Evolutionary conservation across 129 eudicot genomes (phyloP).

Genomic region (Dittrichia graveolens): DNA sequence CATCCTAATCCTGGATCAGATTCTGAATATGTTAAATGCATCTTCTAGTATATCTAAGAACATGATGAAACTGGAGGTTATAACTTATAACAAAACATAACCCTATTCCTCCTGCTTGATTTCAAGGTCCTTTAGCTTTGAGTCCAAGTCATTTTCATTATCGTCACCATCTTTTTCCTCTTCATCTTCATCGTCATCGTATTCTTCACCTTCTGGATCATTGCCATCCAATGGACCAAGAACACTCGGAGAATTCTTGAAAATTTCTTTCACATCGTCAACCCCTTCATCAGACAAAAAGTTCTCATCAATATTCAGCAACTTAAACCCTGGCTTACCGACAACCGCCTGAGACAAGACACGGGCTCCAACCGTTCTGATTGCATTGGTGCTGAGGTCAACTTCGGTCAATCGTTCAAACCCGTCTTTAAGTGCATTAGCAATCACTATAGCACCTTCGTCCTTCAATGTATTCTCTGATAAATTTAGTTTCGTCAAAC

Average conservation of each 20-base stretch:
- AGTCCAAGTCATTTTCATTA: conserved; percentile 53
- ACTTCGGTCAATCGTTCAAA: conserved; percentile 59
- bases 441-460: conserved; percentile 65
- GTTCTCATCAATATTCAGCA: conserved; percentile 68
- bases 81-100: neutral
- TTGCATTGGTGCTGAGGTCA: conserved; percentile 63
- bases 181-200: conserved; percentile 47
- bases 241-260: conserved; percentile 43
- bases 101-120: conserved; percentile 57
- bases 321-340: conserved; percentile 52
- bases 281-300: conserved; percentile 81
- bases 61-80: neutral
- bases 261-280: conserved; percentile 60
- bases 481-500: conserved; percentile 54
- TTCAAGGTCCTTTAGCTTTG: conserved; percentile 64
- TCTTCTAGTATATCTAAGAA: neutral
- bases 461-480: conserved; percentile 79
- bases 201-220: conserved; percentile 81
- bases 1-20: conserved; percentile 12
- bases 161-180: conserved; percentile 42
- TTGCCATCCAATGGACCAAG: conserved; percentile 78
- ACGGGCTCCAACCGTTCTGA: conserved; percentile 79
- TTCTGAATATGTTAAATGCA: neutral
- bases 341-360: conserved; percentile 68
- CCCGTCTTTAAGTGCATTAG: conserved; percentile 60